A percentile compares a stretch with the other conserved stretches of the same genome.
Evolutionary conservation across 345 rosid genomes (phyloP).

Genomic region (Brassica juncea): DNA sequence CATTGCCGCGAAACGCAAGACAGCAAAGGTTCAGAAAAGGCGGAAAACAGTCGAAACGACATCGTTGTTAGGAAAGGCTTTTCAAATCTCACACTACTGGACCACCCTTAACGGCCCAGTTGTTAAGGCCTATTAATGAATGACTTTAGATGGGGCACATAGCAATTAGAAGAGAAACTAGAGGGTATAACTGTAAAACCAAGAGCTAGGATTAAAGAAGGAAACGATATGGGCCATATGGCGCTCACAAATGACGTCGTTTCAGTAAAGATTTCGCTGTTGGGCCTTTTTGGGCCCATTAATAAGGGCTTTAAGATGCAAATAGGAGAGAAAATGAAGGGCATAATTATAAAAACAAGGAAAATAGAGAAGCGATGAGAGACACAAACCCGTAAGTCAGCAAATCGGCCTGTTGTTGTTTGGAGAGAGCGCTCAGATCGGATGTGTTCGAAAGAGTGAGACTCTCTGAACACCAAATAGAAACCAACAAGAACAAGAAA

Average conservation of each 20-base stretch:
- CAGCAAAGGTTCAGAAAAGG: not conserved
- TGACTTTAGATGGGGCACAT: not conserved
- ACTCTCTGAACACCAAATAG: slow-evolving; percentile 15
- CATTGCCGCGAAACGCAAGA: slow-evolving; percentile 14
- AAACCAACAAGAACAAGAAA: not conserved
- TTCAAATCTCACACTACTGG: too few species aligned
- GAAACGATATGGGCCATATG: not conserved
- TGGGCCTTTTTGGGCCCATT: not conserved
- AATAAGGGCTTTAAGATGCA: not conserved
- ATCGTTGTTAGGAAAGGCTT: not conserved
- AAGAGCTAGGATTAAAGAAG: not conserved
- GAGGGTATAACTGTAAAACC: not conserved
- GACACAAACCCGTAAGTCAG: slow-evolving; percentile 42
- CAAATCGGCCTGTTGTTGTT: slow-evolving; percentile 37
- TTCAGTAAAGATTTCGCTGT: not conserved
- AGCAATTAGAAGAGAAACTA: not conserved
- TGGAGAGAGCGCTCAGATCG: slow-evolving; percentile 37
- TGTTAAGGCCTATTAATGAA: not conserved
- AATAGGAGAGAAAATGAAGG: slow-evolving; percentile 17
- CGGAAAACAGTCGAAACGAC: not conserved
- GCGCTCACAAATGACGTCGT: not conserved
- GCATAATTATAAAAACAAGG: slow-evolving; percentile 17
- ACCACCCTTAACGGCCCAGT: too few species aligned
- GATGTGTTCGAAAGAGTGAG: slow-evolving; percentile 44
- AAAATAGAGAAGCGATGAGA: slow-evolving; percentile 35